Evolutionary conservation across 768 basidiomycete genomes (phyloP).

Genomic region (Amanita phalloides): DNA sequence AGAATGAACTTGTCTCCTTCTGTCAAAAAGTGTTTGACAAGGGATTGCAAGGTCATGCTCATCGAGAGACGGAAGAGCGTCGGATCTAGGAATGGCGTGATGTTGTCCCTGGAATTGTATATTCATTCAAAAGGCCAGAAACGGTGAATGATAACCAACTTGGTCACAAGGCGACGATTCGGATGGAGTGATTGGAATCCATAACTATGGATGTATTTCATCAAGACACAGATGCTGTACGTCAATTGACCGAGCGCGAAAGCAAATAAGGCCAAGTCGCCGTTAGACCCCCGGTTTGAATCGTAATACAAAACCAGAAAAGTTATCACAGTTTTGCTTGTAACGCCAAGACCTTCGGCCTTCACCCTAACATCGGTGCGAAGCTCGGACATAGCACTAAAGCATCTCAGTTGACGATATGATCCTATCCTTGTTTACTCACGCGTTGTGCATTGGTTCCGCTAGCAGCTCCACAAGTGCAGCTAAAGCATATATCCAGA

Average conservation of each 20-base stretch:
- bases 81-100: conserved; percentile 18
- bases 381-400: conserved; percentile 56
- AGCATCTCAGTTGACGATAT: background rate
- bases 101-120: conserved; percentile 7
- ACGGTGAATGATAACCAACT: background rate
- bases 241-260: conserved; percentile 81
- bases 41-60: conserved; percentile 80
- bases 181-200: conserved; percentile 24
- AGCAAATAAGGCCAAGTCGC: conserved; percentile 56
- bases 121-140: background rate
- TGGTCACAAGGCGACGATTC: conserved; percentile 1
- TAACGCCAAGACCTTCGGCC: conserved; percentile 80
- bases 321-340: conserved; percentile 61
- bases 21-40: conserved; percentile 91
- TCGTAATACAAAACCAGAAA: conserved; percentile 55
- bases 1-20: conserved; percentile 92
- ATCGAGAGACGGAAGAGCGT: conserved; percentile 50
- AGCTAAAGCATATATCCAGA: conserved; percentile 62
- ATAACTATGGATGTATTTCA: conserved; percentile 40
- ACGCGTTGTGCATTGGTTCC: conserved; percentile 78
- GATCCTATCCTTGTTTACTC: conserved; percentile 15
- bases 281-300: conserved; percentile 16
- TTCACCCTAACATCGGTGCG: conserved; percentile 63
- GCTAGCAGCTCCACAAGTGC: conserved; percentile 69
- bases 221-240: conserved; percentile 53